A percentile compares a stretch with the other conserved stretches of the same genome.
These are phyloP conservation scores for Neonectria coccinea DNA, from an alignment of 2,329 filamentous ascomycete genomes.

Conservation along the genomic window DNA sequence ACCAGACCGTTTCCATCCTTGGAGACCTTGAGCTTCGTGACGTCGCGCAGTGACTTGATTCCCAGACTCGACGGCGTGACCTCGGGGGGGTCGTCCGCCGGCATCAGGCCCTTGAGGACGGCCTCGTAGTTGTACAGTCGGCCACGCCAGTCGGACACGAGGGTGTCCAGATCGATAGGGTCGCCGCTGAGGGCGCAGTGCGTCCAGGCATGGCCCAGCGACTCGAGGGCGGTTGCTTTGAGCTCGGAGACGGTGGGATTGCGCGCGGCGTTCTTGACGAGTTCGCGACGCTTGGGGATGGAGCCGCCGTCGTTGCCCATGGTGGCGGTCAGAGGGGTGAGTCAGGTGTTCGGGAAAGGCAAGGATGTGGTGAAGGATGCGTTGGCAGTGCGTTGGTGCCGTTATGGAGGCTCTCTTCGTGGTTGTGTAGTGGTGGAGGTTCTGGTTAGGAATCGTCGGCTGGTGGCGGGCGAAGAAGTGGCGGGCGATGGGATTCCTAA, in stretches of 20 bases:
- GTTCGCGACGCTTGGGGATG: constrained; percentile 94
- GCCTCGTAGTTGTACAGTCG: constrained; percentile 96
- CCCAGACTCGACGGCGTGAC: constrained; percentile 60
- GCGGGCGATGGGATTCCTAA: constrained; percentile 37
- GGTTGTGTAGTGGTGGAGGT: background rate
- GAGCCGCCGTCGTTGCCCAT: constrained; percentile 99
- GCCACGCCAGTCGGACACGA: constrained; percentile 87
- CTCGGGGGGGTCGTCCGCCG: constrained; percentile 69
- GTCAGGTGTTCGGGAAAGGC: background rate
- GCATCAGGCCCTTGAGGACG: constrained; percentile 72
- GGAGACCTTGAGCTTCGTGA: constrained; percentile 84
- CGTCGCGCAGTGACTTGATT: constrained; percentile 86
- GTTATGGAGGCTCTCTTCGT: constrained; percentile 8
- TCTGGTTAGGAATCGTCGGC: constrained; percentile 23
- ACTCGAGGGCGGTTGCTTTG: constrained; percentile 88
- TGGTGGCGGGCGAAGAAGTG: constrained; percentile 25
- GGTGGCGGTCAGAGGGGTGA: constrained; percentile 22
- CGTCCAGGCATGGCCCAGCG: constrained; percentile 86
- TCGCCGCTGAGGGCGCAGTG: constrained; percentile 88
- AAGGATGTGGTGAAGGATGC: background rate
- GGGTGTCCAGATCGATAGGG: constrained; percentile 74
- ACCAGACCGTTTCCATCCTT: constrained; percentile 71
- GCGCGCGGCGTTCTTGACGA: constrained; percentile 92
- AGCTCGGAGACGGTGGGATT: constrained; percentile 84
- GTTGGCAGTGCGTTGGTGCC: constrained; percentile 2